Percentiles rank a stretch among this genome's conserved stretches.
phyloP scores from a whole-genome alignment of 805 yeast species.

The Hanseniaspora mollemarum region DNA sequence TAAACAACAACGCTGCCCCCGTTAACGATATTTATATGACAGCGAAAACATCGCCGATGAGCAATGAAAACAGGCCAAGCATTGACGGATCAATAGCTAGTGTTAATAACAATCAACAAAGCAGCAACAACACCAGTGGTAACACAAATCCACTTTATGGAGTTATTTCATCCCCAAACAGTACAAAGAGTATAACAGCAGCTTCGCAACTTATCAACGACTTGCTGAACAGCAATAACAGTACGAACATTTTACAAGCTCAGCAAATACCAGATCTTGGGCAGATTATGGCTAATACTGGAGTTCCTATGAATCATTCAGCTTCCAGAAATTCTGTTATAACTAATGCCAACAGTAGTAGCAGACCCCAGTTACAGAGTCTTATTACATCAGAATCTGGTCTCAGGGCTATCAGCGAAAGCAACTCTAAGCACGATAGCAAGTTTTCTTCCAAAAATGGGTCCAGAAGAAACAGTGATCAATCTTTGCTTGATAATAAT shows the following conservation, averaged over 20 bases:
- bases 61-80: constrained; percentile 22
- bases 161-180: constrained; percentile 14
- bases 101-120: constrained; percentile 12
- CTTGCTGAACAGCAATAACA: not conserved
- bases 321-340: not conserved
- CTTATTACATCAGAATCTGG: constrained; percentile 11
- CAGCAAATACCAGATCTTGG: not conserved
- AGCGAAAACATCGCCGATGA: constrained; percentile 16
- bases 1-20: constrained; percentile 10
- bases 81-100: constrained; percentile 9
- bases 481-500: not conserved
- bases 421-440: constrained; percentile 11
- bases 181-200: constrained; percentile 13
- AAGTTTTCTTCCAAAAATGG: constrained; percentile 3
- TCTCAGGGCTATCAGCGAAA: constrained; percentile 7
- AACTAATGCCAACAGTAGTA: not conserved
- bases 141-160: constrained; percentile 16
- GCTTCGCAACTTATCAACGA: constrained; percentile 12
- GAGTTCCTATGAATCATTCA: not conserved
- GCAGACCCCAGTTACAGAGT: constrained; percentile 9
- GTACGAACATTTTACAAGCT: constrained; percentile 5
- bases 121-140: constrained; percentile 25
- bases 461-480: constrained; percentile 7
- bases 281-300: not conserved
- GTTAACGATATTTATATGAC: constrained; percentile 12